Percentiles rank a stretch among this genome's conserved stretches.
Evolutionary conservation across 257 asterid genomes (phyloP).

Genomic region (Osmanthus fragrans): DNA sequence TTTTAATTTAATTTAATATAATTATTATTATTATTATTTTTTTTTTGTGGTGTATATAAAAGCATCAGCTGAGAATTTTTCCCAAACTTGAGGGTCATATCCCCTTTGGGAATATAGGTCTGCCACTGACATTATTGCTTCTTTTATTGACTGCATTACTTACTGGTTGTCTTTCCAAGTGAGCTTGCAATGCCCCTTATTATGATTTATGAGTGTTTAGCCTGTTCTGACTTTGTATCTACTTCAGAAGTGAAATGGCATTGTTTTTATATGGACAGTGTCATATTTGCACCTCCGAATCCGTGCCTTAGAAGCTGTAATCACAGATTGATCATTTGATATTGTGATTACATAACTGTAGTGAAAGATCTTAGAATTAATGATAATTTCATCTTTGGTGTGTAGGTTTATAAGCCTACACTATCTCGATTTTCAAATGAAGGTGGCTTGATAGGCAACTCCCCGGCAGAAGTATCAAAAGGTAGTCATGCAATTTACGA

Average conservation of each 20-base stretch:
- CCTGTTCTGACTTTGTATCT: not conserved
- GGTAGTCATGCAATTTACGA: conserved; percentile 48
- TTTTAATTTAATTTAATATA: too few relatives aligned
- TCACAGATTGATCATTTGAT: not conserved
- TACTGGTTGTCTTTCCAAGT: conserved; percentile 8
- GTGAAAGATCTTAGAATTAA: conserved; percentile 1
- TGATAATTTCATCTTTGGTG: conserved; percentile 24
- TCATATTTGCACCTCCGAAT: conserved; percentile 4
- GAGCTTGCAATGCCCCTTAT: not conserved
- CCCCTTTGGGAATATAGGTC: not conserved
- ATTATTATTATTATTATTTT: too few relatives aligned
- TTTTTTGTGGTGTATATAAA: not conserved
- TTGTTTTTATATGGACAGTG: conserved; percentile 2
- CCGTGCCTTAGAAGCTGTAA: conserved; percentile 17
- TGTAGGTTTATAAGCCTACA: conserved; percentile 82
- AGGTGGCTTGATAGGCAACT: conserved; percentile 81
- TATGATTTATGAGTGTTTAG: not conserved
- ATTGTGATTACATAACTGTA: conserved; percentile 7
- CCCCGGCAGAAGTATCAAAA: conserved; percentile 85
- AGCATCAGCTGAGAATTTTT: not conserved
- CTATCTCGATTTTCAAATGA: conserved; percentile 74
- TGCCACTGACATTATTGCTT: not conserved
- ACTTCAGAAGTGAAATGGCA: not conserved
- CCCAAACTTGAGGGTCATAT: not conserved
- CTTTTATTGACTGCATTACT: not conserved